Conservation (phyloP, 129 eudicot genomes). For the Cynara cardunculus region DNA sequence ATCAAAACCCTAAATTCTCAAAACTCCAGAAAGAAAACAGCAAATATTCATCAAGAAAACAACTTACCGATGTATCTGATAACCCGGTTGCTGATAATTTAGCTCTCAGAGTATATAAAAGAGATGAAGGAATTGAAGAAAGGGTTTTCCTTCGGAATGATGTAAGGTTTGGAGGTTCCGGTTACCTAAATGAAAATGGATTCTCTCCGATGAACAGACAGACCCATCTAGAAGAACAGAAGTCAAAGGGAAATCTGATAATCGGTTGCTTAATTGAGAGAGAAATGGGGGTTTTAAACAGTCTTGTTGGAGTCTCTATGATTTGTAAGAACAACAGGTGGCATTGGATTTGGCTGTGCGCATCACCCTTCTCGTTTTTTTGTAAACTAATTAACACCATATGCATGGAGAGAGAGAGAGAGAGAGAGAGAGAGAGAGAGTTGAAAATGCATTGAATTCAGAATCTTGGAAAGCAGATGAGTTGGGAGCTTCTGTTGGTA, state of each 20-base stretch:
- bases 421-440: background rate
- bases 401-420: background rate
- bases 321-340: conserved; percentile 42
- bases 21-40: conserved; percentile 11
- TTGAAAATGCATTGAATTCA: too few species aligned
- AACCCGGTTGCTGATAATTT: too few species aligned
- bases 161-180: conserved; percentile 26
- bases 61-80: conserved; percentile 22
- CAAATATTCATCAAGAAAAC: conserved; percentile 2
- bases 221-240: conserved; percentile 23
- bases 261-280: background rate
- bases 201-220: background rate
- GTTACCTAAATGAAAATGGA: conserved; percentile 31
- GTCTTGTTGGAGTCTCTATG: conserved; percentile 47
- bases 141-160: conserved; percentile 20
- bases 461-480: too few species aligned
- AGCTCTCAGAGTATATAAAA: background rate
- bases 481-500: too few species aligned
- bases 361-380: background rate
- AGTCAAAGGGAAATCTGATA: background rate
- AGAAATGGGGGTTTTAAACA: conserved; percentile 26
- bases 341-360: conserved; percentile 41
- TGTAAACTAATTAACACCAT: background rate
- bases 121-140: conserved; percentile 34
- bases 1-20: conserved; percentile 17